Evolutionary conservation across 2,329 filamentous ascomycete species (phyloP), one percentile per base, ranked within the genome.

Genomic region (Dothistroma septosporum): DNA sequence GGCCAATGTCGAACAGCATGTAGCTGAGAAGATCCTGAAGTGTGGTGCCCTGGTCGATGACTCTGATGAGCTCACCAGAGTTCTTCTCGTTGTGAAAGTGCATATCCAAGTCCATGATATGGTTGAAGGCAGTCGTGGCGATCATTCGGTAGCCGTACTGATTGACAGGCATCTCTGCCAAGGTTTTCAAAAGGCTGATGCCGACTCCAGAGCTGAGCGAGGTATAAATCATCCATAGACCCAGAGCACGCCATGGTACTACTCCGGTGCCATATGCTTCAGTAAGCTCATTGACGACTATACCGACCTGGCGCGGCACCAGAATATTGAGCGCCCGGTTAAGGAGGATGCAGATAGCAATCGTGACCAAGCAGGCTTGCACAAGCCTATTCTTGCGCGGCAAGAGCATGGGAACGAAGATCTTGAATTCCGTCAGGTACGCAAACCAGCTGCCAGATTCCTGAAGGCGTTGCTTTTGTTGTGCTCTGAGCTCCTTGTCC

Each of bases 341-440:
- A 55, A 81, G 78, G n/a, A 92, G 73, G 22, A 94, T 79, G 66
- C 89, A 89, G 1, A 89, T 48, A 0, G 83, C 82, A 49, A 94
- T 87, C 4, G 89, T 79, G 11, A 83, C 76, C 21, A 89, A 83
- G 57, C 87, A 86, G 19, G 89, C 73, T 72, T 94, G 90, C 19
- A 94, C 81, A 14, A 77, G 74, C 57, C 79, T 82, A 68, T 88
- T 84, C 47, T 86, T 82, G 55, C 85, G 82, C 0, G 92, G 91
- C 85, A 89, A 92, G 21, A 96, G 79, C 70, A 91, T 90, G 0
- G 90, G 90, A 31, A 92, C 78, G 72, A 96, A 88, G 37, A 93
- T 73, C 66, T 78, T 79, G 75, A 92, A 95, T 6, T 87, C 85
- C 70, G 88, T 91, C 31, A 87, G 79, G 69, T 94, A 94, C 48